Conservation (phyloP, 2,329 filamentous ascomycete genomes). For the Paraphaeosphaeria minitans region DNA sequence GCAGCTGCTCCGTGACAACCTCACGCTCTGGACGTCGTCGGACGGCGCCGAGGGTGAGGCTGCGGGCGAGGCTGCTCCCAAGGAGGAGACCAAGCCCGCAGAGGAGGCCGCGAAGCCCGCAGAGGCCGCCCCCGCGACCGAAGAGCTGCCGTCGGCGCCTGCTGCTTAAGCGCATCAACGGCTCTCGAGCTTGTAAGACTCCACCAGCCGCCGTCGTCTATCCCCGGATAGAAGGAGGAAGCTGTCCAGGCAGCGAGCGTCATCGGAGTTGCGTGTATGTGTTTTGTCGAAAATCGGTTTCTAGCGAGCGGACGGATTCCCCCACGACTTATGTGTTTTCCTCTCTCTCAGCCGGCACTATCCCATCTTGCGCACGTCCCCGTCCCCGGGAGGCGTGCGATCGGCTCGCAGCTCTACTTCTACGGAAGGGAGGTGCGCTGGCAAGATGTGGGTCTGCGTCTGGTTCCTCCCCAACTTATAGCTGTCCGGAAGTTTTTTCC, state of each 20-base stretch:
- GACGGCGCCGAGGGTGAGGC: conserved; percentile 81
- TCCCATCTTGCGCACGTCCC: conserved; percentile 29
- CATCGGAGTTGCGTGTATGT: conserved; percentile 47
- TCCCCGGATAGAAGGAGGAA: conserved; percentile 40
- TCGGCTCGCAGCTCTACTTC: conserved; percentile 26
- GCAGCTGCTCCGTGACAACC: conserved; percentile 97
- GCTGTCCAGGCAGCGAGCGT: conserved; percentile 45
- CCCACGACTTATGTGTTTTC: conserved; percentile 50
- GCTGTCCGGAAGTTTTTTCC: conserved; percentile 40
- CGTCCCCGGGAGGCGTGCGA: conserved; percentile 24
- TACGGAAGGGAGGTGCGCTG: conserved; percentile 24
- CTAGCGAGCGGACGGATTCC: conserved; percentile 49
- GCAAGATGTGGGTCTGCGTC: conserved; percentile 27
- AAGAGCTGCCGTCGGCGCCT: conserved; percentile 39
- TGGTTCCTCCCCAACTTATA: conserved; percentile 34
- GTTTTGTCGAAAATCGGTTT: conserved; percentile 49
- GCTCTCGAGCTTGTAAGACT: conserved; percentile 41
- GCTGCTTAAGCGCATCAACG: conserved; percentile 40
- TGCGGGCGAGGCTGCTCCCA: conserved; percentile 59
- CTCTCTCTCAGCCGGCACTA: conserved; percentile 36
- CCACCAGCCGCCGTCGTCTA: conserved; percentile 39
- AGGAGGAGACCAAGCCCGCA: conserved; percentile 66
- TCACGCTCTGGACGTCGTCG: conserved; percentile 96
- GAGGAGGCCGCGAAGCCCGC: conserved; percentile 52
- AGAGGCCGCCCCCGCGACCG: conserved; percentile 32